Evolutionary conservation across 352 stramenopile species (phyloP).

Genomic region (Phytophthora parvispora): DNA sequence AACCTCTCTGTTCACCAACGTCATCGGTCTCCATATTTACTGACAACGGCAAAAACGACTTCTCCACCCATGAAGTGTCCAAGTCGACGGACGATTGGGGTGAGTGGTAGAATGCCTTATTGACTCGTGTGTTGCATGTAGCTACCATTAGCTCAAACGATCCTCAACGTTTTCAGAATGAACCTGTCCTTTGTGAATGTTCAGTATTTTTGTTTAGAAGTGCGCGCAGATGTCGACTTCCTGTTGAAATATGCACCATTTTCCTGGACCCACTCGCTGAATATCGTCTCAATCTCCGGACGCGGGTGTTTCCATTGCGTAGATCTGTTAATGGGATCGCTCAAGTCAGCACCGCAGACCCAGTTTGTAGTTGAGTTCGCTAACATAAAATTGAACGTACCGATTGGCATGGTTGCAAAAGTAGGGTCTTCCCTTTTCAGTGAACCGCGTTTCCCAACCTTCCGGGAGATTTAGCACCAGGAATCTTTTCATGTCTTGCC

Average conservation of each 20-base stretch:
- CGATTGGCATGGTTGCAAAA: slow-evolving; percentile 84
- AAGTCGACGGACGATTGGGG: slow-evolving; percentile 68
- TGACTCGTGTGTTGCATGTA: slow-evolving; percentile 23
- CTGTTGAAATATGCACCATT: slow-evolving; percentile 63
- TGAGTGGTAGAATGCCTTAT: slow-evolving; percentile 59
- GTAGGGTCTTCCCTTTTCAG: slow-evolving; percentile 83
- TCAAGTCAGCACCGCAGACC: background rate
- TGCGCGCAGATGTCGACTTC: slow-evolving; percentile 19
- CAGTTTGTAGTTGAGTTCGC: background rate
- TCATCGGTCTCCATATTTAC: slow-evolving; percentile 59
- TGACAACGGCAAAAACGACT: slow-evolving; percentile 50
- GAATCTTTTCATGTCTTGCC: slow-evolving; percentile 85
- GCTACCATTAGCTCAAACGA: slow-evolving; percentile 12
- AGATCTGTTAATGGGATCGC: slow-evolving; percentile 45
- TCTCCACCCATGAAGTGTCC: slow-evolving; percentile 11
- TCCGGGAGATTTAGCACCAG: slow-evolving; percentile 75
- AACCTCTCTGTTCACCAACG: slow-evolving; percentile 44
- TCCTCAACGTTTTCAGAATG: slow-evolving; percentile 22
- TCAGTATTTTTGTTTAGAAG: slow-evolving; percentile 19
- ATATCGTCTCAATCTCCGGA: slow-evolving; percentile 78
- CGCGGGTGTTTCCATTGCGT: slow-evolving; percentile 90
- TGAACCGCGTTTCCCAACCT: slow-evolving; percentile 87
- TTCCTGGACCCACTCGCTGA: slow-evolving; percentile 82
- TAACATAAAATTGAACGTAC: slow-evolving; percentile 35
- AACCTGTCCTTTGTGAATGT: slow-evolving; percentile 4